phyloP scores from a whole-genome alignment of 2,329 filamentous ascomycete species.

The Aspergillus quadrilineatus region DNA sequence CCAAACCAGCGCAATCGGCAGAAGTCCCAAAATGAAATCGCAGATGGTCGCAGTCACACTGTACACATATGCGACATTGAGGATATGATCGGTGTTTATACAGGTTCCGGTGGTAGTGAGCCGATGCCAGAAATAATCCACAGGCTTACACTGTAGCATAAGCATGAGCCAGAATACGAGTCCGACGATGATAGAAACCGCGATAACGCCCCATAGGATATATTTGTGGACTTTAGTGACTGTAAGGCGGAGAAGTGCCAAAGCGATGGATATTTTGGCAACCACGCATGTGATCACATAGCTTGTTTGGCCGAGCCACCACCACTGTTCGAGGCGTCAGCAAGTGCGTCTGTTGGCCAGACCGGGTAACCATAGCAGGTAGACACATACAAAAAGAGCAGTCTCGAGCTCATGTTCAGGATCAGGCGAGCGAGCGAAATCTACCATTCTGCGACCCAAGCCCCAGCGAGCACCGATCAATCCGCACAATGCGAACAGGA shows the following conservation, averaged over 20 bases:
- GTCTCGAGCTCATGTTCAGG: constrained; percentile 27
- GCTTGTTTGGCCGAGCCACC: constrained; percentile 58
- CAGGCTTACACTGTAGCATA: constrained; percentile 55
- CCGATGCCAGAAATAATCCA: constrained; percentile 52
- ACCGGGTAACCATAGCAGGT: background rate
- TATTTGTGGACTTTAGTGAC: constrained; percentile 46
- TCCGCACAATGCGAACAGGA: constrained; percentile 38
- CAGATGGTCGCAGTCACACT: constrained; percentile 49
- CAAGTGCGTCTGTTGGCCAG: background rate
- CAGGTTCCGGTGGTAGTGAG: constrained; percentile 16
- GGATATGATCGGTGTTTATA: constrained; percentile 16
- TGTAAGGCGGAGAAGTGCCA: constrained; percentile 56
- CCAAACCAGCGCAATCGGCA: constrained; percentile 57
- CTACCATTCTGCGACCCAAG: constrained; percentile 27
- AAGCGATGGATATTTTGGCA: constrained; percentile 53
- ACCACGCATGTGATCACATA: constrained; percentile 52
- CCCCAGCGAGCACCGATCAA: constrained; percentile 36
- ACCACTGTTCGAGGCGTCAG: constrained; percentile 35
- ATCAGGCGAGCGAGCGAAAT: constrained; percentile 10
- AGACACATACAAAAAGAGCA: constrained; percentile 34
- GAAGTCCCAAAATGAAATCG: constrained; percentile 54
- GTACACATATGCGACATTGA: constrained; percentile 52
- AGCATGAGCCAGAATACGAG: constrained; percentile 52
- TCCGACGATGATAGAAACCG: constrained; percentile 47
- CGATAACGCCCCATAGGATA: constrained; percentile 50